phyloP scores from a whole-genome alignment of 2,329 filamentous ascomycete genomes.

The Colletotrichum orchidophilum region DNA sequence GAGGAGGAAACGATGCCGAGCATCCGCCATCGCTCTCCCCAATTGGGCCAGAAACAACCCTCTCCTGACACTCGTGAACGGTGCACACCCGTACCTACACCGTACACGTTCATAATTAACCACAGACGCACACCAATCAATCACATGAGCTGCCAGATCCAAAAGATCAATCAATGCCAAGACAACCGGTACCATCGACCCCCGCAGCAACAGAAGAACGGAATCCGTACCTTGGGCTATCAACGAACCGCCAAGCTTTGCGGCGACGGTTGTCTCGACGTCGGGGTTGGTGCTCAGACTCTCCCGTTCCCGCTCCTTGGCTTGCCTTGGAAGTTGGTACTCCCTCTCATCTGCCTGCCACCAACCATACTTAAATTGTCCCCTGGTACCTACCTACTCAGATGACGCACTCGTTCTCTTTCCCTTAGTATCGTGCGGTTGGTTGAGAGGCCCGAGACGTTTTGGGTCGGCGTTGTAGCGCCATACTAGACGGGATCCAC shows the following conservation, averaged over 20 bases:
- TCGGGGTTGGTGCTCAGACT: conserved; percentile 28
- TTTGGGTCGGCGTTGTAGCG: too few species aligned
- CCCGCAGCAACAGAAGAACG: not conserved
- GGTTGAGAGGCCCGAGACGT: too few species aligned
- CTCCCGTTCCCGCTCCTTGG: not conserved
- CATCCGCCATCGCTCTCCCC: not conserved
- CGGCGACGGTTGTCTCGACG: conserved; percentile 33
- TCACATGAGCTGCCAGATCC: not conserved
- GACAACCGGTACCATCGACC: not conserved
- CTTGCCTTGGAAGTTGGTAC: not conserved
- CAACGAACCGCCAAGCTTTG: conserved; percentile 31
- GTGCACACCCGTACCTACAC: too few species aligned
- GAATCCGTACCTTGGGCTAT: not conserved
- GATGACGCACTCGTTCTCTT: too few species aligned
- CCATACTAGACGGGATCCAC: too few species aligned
- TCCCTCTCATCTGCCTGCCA: not conserved
- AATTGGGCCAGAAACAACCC: not conserved
- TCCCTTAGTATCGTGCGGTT: too few species aligned
- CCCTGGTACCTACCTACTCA: too few species aligned
- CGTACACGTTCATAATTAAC: too few species aligned
- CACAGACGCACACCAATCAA: not conserved
- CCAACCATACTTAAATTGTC: not conserved
- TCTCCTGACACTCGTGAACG: not conserved
- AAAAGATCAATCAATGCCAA: not conserved
- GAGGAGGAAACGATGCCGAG: not conserved